Base-by-base conservation (phyloP, 164 flowering plant species). In the Platanus orientalis region DNA sequence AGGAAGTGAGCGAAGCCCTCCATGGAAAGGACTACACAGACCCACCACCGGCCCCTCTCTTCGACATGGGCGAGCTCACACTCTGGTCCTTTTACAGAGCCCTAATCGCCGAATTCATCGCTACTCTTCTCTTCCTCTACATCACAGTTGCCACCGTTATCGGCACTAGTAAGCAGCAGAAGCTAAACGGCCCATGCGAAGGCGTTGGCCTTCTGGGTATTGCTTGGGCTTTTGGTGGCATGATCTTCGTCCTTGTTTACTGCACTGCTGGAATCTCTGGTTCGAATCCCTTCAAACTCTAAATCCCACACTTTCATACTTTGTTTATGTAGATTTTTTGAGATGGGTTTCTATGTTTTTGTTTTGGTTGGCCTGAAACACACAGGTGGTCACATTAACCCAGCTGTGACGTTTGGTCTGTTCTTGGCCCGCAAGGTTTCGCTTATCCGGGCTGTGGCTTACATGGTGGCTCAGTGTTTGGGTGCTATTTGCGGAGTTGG, bases 191-290 rank as follows among this genome's bases (percentile, higher is more conserved):
- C 16, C 53, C 65, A 20, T 78, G 81, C 61, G 67, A 12, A 20
- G 74, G 74, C 24, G 81, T 78, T 16, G 81, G 79, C 24, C 67
- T 72, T 48, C 75, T 78, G 19, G 81, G 79, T 29, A 75, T 78
- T 16, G 81, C 81, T 25, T 78, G 81, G 81, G 58, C 81, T 40
- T 78, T 78, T 29, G 81, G 81, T 54, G 81, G 81, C 58, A 78
- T 78, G 81, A 78, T 78, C 53, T 78, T 78, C 61, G 58, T 78
- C 49, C 81, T 78, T 25, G 81, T 78, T 39, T 78, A 78, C 76
- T 78, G 81, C 70, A 78, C 78, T 10, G 78, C 81, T 32, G 81
- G 81, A 30, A 78, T 78, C 57, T 78, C 81, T n/a, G 79, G 81
- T 78, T 32, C 29, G 53, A 42, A 19, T 20, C 9, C n/a, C n/a